Evolutionary conservation across 768 basidiomycete genomes (phyloP).

Genomic region (Trametes sanguinea): DNA sequence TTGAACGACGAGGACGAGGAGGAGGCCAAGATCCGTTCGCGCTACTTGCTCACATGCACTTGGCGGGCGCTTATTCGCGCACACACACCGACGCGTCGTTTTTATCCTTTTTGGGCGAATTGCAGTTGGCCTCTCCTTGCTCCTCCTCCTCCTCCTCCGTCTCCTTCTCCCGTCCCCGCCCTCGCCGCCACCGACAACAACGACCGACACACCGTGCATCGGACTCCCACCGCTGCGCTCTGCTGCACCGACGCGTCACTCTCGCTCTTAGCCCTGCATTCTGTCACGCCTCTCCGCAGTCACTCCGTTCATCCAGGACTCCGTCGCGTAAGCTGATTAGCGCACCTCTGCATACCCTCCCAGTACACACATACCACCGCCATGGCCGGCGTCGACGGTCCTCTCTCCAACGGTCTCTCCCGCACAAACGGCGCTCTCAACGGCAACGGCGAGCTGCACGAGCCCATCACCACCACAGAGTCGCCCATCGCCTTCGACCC

Average conservation of each 20-base stretch:
- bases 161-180: background rate
- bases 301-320: background rate
- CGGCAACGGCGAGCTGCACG: conserved; percentile 28
- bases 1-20: background rate
- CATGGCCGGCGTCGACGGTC: conserved; percentile 23
- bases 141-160: background rate
- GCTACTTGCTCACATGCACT: conserved; percentile 2
- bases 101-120: conserved; percentile 1
- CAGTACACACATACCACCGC: conserved; percentile 1
- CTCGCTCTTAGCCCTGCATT: background rate
- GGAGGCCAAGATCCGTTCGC: conserved; percentile 7
- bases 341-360: background rate
- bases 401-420: conserved; percentile 22
- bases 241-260: background rate
- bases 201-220: background rate
- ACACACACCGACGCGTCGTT: conserved; percentile 4
- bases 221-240: background rate
- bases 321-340: background rate
- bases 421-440: conserved; percentile 23
- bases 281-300: background rate
- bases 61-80: too few relatives aligned
- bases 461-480: conserved; percentile 37
- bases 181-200: background rate
- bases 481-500: conserved; percentile 58
- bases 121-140: background rate